phyloP scores from a whole-genome alignment of 2,329 filamentous ascomycete genomes.

The Sclerotinia glacialis region DNA sequence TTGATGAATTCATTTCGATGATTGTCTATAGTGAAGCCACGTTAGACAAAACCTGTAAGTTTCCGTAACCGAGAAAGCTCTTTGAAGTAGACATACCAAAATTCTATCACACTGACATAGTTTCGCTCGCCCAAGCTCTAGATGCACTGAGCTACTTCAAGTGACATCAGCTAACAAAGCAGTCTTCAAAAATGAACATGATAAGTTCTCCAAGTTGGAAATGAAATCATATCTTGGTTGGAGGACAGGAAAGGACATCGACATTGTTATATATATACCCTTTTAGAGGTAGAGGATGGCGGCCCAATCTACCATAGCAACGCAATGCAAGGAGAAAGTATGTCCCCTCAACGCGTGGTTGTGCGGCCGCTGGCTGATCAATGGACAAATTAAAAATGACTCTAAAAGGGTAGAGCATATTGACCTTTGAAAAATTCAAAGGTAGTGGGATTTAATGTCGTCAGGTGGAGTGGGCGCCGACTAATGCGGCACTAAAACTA shows the following conservation, averaged over 20 bases:
- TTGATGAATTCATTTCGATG: neutral
- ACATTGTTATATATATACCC: neutral
- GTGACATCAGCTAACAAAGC: neutral
- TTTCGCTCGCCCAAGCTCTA: neutral
- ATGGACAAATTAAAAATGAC: neutral
- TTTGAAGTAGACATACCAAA: neutral
- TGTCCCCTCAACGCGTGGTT: neutral
- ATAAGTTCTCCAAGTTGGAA: neutral
- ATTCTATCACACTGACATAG: neutral
- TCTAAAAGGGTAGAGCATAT: neutral
- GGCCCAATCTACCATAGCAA: neutral
- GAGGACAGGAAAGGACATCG: neutral
- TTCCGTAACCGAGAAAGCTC: neutral
- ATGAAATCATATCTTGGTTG: neutral
- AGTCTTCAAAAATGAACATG: neutral
- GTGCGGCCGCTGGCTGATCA: neutral
- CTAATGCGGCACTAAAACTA: neutral
- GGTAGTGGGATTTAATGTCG: neutral
- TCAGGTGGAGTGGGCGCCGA: neutral
- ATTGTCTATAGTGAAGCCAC: neutral
- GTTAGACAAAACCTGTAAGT: neutral
- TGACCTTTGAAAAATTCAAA: neutral
- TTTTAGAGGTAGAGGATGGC: neutral
- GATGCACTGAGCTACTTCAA: neutral
- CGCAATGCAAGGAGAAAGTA: neutral